Evolutionary conservation across 495 filamentous ascomycete species (phyloP), one percentile per base, ranked within the genome.

Genomic region (Hyaloscypha hepaticicola): DNA sequence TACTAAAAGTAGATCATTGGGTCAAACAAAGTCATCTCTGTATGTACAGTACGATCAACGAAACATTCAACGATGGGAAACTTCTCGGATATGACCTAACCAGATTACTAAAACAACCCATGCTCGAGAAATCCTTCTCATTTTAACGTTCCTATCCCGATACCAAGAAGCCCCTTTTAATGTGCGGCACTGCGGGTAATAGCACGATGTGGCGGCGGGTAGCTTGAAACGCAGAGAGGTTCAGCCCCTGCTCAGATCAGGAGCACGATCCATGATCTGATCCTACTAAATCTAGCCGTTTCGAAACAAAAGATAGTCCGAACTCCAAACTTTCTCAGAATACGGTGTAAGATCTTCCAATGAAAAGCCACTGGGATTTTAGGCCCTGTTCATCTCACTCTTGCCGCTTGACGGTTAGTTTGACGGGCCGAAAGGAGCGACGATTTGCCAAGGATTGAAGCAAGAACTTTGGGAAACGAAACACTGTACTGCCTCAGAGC

Each of bases 111-210:
- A 45, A 45, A 19, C 14, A 11, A 16, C 38, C 38, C 38, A 6
- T 38, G 55, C 55, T 45, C 2, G 55, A 58, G n/a, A 41, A 22
- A 58, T 58, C 55, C 55, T 58, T 38, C 26, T 58, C 24, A 58
- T 58, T 7, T 58, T 58, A 58, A 38, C 38, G n/a, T 38, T 31
- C 29, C 22, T 14, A 8, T 21, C 26, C 55, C 55, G 29, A 22
- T 34, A 29, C 38, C 29, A 45, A 45, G 38, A 45, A 45, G 38
- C 38, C 38, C 38, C 38, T 45, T 45, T 45, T 45, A 16, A 11
- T 45, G n/a, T n/a, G n/a, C n/a, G n/a, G n/a, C n/a, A 45, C 38
- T 9, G 6, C 12, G 1, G 12, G 38, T n/a, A 45, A 45, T 16
- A 45, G 38, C 11, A n/a, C 38, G 14, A 16, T 45, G 38, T 45